These are phyloP conservation scores for Ophiostoma sp. DNA, from an alignment of 2,329 filamentous ascomycete species.

Conservation along the genomic window DNA sequence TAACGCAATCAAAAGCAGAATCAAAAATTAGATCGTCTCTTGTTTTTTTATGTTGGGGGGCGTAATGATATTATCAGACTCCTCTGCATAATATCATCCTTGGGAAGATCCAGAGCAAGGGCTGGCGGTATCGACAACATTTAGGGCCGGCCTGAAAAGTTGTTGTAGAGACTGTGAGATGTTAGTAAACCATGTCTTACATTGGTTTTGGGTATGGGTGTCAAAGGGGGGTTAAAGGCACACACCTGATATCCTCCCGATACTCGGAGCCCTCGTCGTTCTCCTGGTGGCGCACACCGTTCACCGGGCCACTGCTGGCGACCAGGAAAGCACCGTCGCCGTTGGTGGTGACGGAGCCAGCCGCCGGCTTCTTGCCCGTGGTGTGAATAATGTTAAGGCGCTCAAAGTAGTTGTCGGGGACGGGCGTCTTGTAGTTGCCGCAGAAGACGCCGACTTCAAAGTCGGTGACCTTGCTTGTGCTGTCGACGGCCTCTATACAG, in stretches of 20 bases:
- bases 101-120: neutral
- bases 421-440: conserved; percentile 79
- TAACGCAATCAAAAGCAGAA: conserved; percentile 13
- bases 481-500: conserved; percentile 68
- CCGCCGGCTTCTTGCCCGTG: conserved; percentile 48
- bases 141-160: conserved; percentile 17
- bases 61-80: neutral
- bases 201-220: neutral
- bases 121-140: neutral
- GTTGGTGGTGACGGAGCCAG: conserved; percentile 16
- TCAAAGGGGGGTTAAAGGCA: neutral
- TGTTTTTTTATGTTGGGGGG: neutral
- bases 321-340: conserved; percentile 26
- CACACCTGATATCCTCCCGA: conserved; percentile 29
- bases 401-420: conserved; percentile 78
- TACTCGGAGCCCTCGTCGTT: conserved; percentile 9
- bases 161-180: conserved; percentile 9
- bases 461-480: conserved; percentile 42
- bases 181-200: neutral
- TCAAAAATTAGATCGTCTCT: conserved; percentile 6
- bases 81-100: neutral
- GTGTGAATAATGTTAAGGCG: conserved; percentile 72
- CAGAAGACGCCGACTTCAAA: conserved; percentile 95
- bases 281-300: conserved; percentile 38
- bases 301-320: conserved; percentile 54